phyloP scores from a whole-genome alignment of 108 stramenopile species.

The Pseudonitzschia multiseries region DNA sequence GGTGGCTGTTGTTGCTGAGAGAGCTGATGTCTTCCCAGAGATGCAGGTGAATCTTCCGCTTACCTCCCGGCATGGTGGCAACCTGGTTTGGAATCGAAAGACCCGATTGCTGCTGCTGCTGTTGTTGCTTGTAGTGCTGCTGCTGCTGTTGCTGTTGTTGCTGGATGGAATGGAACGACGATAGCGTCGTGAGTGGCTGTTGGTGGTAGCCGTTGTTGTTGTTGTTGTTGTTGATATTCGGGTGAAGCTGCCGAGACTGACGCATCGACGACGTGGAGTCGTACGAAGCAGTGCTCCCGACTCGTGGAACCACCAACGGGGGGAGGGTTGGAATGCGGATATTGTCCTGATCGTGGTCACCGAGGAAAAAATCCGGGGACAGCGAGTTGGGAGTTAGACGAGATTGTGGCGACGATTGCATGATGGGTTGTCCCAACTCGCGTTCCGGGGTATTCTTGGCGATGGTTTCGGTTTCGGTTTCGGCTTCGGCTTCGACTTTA shows the following conservation, averaged over 20 bases:
- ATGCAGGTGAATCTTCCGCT: slow-evolving; percentile 36
- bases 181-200: neutral
- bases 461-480: too few relatives aligned
- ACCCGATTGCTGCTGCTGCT: neutral
- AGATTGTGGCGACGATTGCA: neutral
- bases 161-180: neutral
- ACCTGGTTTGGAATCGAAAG: slow-evolving; percentile 3
- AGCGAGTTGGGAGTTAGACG: neutral
- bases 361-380: neutral
- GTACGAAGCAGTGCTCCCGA: neutral
- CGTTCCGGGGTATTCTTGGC: too few relatives aligned
- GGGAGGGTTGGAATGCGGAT: slow-evolving; percentile 7
- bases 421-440: too few relatives aligned
- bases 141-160: neutral
- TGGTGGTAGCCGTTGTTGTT: slow-evolving; percentile 7
- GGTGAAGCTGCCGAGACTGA: too few relatives aligned
- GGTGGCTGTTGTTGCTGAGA: neutral
- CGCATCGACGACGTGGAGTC: neutral
- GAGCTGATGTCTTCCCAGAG: slow-evolving; percentile 28
- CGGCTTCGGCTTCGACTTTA: too few relatives aligned
- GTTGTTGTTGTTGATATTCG: neutral
- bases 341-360: neutral
- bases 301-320: neutral
- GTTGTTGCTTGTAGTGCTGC: neutral
- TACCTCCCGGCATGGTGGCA: slow-evolving; percentile 16